A percentile compares a stretch with the other conserved stretches of the same genome.
phyloP scores from a whole-genome alignment of 306 rosid species.

The Medicago truncatula region DNA sequence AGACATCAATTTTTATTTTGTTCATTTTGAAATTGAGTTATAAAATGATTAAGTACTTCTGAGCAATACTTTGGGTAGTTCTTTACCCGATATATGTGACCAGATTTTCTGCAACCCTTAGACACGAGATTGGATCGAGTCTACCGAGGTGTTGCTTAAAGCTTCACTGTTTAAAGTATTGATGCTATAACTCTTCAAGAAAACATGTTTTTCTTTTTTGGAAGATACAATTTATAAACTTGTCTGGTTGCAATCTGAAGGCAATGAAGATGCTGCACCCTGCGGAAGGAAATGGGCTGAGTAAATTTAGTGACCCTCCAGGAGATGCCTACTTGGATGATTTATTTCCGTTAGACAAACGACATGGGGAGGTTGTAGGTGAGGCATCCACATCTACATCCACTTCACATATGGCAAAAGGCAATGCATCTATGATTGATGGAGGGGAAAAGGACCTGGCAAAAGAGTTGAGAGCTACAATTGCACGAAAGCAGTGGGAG shows the following conservation, averaged over 20 bases:
- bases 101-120: background rate
- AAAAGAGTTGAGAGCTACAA: conserved; percentile 90
- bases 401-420: conserved; percentile 58
- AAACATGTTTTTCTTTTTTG: conserved; percentile 15
- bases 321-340: conserved; percentile 98
- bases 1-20: conserved; percentile 25
- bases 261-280: conserved; percentile 64
- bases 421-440: conserved; percentile 58
- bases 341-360: conserved; percentile 84
- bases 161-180: conserved; percentile 16
- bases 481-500: conserved; percentile 94
- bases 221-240: conserved; percentile 40
- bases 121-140: conserved; percentile 20
- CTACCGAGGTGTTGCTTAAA: conserved; percentile 27
- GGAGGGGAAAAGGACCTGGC: conserved; percentile 90
- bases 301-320: conserved; percentile 97
- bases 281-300: conserved; percentile 79
- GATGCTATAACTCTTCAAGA: conserved; percentile 29
- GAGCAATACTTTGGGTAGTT: conserved; percentile 8
- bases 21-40: background rate
- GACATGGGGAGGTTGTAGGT: conserved; percentile 60
- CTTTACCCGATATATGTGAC: background rate
- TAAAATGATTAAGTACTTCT: conserved; percentile 17
- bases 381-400: conserved; percentile 91
- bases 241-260: conserved; percentile 61